These are phyloP conservation scores for Casuarina cunninghamiana DNA, from an alignment of 306 rosid genomes.

Conservation along the genomic window DNA sequence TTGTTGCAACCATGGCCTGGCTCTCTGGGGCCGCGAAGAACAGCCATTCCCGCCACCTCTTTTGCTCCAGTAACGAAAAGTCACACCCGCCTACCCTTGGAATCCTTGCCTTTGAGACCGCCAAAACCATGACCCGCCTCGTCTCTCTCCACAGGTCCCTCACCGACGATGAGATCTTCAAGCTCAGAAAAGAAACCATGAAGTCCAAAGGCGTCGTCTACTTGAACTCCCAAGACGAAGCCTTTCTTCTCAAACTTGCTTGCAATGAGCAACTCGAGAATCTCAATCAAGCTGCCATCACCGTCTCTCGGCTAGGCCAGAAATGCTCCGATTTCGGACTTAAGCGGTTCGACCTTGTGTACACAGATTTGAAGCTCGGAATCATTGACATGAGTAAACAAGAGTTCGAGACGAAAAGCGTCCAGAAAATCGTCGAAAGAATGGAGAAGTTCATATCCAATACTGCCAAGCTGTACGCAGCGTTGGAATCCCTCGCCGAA, in stretches of 20 bases:
- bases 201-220: conserved; percentile 42
- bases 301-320: conserved; percentile 42
- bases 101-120: conserved; percentile 62
- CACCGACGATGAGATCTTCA: conserved; percentile 40
- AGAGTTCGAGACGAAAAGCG: conserved; percentile 27
- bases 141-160: conserved; percentile 59
- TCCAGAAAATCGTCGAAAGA: conserved; percentile 25
- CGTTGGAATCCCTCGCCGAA: conserved; percentile 43
- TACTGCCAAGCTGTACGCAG: conserved; percentile 40
- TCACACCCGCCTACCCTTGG: conserved; percentile 37
- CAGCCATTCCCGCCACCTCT: conserved; percentile 19
- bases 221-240: conserved; percentile 51
- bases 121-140: conserved; percentile 62
- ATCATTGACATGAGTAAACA: conserved; percentile 20
- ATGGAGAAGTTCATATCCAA: conserved; percentile 46
- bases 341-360: conserved; percentile 32
- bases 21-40: conserved; percentile 15
- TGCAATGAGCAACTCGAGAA: conserved; percentile 63
- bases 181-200: conserved; percentile 33
- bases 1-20: conserved; percentile 35
- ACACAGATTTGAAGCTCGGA: conserved; percentile 36
- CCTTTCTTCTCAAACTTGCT: conserved; percentile 62
- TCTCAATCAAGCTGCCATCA: conserved; percentile 45
- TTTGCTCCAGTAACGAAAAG: conserved; percentile 19
- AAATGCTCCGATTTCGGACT: conserved; percentile 36